Evolutionary conservation across 1,284 basidiomycete genomes (phyloP).

Genomic region (Grifola frondosa): DNA sequence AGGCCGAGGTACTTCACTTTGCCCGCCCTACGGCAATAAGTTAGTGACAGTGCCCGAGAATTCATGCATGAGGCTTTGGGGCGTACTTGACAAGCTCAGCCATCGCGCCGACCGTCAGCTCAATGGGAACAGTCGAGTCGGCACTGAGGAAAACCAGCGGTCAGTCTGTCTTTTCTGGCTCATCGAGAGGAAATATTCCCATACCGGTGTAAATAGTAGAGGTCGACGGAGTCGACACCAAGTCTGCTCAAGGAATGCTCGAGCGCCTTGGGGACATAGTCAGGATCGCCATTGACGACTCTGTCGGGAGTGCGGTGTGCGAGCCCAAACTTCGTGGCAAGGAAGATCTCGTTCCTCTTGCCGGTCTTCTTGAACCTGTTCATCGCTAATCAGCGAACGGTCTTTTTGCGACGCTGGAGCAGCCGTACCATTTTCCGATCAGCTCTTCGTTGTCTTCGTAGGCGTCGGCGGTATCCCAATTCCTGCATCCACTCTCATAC

Average conservation of each 20-base stretch:
- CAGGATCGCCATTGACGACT: conserved; percentile 23
- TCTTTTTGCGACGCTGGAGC: background rate
- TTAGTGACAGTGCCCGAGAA: conserved; percentile 4
- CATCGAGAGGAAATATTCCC: background rate
- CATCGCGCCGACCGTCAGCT: conserved; percentile 31
- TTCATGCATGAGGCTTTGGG: background rate
- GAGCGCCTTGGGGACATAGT: conserved; percentile 25
- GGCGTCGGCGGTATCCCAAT: conserved; percentile 29
- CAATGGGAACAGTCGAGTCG: conserved; percentile 28
- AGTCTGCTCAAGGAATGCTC: conserved; percentile 37
- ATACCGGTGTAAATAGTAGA: conserved; percentile 37
- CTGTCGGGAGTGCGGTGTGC: conserved; percentile 6
- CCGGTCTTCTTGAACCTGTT: conserved; percentile 38
- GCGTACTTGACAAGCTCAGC: conserved; percentile 32
- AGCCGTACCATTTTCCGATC: conserved; percentile 28
- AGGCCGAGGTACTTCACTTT: conserved; percentile 44
- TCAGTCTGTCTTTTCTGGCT: background rate
- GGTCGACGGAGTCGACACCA: conserved; percentile 35
- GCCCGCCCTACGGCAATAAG: conserved; percentile 27
- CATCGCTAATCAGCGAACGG: background rate
- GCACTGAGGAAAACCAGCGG: conserved; percentile 8
- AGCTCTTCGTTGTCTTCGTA: conserved; percentile 28
- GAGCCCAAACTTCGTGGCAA: conserved; percentile 46
- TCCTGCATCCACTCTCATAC: conserved; percentile 23
- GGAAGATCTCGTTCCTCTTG: conserved; percentile 42